These are phyloP conservation scores for Blastobotrys serpentis DNA, from an alignment of 1,139 yeast species.

Conservation along the genomic window DNA sequence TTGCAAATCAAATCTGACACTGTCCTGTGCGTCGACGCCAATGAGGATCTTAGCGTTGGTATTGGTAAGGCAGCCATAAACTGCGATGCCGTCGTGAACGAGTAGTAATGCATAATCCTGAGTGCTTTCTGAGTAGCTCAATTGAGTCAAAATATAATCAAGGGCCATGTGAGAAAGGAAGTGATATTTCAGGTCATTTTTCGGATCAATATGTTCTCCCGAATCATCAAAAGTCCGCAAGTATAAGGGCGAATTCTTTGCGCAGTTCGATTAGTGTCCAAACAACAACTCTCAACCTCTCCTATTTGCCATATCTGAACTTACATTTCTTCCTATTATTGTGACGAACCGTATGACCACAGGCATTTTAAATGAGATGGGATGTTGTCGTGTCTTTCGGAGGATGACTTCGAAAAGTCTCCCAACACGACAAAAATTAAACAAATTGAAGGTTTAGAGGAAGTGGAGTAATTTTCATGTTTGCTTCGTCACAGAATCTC, in stretches of 20 bases:
- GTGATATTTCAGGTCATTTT: constrained; percentile 34
- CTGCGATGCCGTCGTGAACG: constrained; percentile 45
- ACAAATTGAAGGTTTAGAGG: background rate
- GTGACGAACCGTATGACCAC: constrained; percentile 33
- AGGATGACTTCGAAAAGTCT: no score
- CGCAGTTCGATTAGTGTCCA: background rate
- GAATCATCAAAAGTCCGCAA: constrained; percentile 26
- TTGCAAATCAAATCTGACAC: constrained; percentile 31
- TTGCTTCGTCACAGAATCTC: constrained; percentile 18
- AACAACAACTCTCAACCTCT: no score
- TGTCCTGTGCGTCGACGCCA: constrained; percentile 39
- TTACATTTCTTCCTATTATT: constrained; percentile 34
- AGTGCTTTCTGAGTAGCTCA: constrained; percentile 29
- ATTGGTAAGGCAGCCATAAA: constrained; percentile 43
- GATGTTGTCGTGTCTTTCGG: background rate
- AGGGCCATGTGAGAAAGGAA: constrained; percentile 45
- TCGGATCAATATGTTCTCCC: constrained; percentile 15
- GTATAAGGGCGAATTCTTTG: constrained; percentile 34
- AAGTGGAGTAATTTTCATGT: constrained; percentile 20
- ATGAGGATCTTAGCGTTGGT: constrained; percentile 42
- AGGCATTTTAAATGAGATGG: constrained; percentile 23
- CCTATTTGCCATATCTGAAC: no score
- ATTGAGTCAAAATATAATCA: constrained; percentile 39
- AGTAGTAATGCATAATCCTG: constrained; percentile 38
- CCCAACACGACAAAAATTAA: background rate